Evolutionary conservation across 192 early-diverging fungal species (phyloP).

Genomic region (Helicostylum pulchrum): DNA sequence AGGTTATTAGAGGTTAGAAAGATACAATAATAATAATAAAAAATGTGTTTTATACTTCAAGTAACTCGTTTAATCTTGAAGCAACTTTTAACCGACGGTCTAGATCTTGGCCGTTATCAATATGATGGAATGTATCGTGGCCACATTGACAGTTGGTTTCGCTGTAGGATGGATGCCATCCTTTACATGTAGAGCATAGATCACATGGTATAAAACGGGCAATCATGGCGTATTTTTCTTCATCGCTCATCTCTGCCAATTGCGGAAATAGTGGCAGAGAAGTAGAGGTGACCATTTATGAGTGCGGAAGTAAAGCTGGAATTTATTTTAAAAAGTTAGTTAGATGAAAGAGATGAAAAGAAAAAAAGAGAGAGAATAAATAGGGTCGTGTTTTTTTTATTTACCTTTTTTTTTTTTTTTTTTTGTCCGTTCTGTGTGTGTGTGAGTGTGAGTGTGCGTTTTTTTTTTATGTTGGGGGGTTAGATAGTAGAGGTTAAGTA

Average conservation of each 20-base stretch:
- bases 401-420: too few relatives aligned
- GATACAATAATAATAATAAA: background rate
- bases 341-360: too few relatives aligned
- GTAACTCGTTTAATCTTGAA: slow-evolving; percentile 39
- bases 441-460: too few relatives aligned
- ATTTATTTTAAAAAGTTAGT: too few relatives aligned
- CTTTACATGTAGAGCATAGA: slow-evolving; percentile 40
- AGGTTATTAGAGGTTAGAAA: too few relatives aligned
- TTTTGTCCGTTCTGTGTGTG: too few relatives aligned
- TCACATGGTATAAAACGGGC: slow-evolving; percentile 48
- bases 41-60: slow-evolving; percentile 31
- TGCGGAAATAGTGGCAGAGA: slow-evolving; percentile 20
- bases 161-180: slow-evolving; percentile 40
- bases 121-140: slow-evolving; percentile 44
- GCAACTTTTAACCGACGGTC: slow-evolving; percentile 45
- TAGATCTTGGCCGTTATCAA: slow-evolving; percentile 43
- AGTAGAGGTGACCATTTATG: background rate
- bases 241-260: slow-evolving; percentile 17
- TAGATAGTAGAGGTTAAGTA: too few relatives aligned
- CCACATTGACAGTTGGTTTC: slow-evolving; percentile 45
- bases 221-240: slow-evolving; percentile 43
- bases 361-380: too few relatives aligned
- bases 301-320: too few relatives aligned
- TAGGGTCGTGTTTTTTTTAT: too few relatives aligned
- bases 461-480: too few relatives aligned